phyloP scores from a whole-genome alignment of 768 basidiomycete species.

The Pholiota microspora region DNA sequence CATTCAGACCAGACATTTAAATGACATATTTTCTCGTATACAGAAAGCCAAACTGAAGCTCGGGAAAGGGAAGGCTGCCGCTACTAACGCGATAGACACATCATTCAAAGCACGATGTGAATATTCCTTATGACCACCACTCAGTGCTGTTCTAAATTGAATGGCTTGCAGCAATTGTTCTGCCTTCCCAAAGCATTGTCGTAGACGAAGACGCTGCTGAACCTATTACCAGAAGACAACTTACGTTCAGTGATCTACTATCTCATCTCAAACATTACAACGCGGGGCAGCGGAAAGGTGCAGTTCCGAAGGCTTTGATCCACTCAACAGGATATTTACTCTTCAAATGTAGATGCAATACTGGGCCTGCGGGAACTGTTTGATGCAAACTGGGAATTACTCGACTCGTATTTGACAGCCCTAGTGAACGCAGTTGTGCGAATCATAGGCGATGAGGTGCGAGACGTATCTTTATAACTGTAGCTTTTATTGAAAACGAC shows the following conservation, averaged over 20 bases:
- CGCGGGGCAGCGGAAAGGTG: slow-evolving; percentile 71
- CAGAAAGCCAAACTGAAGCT: slow-evolving; percentile 97
- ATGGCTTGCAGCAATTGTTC: slow-evolving; percentile 69
- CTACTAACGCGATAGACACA: slow-evolving; percentile 89
- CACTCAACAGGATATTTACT: background rate
- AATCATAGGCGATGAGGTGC: slow-evolving; percentile 80
- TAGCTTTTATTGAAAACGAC: slow-evolving; percentile 9
- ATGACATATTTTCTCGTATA: slow-evolving; percentile 4
- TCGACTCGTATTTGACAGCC: slow-evolving; percentile 49
- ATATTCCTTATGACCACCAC: slow-evolving; percentile 25
- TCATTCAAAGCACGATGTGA: slow-evolving; percentile 93
- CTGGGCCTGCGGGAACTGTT: slow-evolving; percentile 72
- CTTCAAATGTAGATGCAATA: slow-evolving; percentile 56
- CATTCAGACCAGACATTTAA: background rate
- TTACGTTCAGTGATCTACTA: slow-evolving; percentile 75
- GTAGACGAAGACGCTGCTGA: slow-evolving; percentile 49
- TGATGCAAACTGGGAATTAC: slow-evolving; percentile 53
- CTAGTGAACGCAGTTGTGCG: slow-evolving; percentile 65
- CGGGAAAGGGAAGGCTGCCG: slow-evolving; percentile 85
- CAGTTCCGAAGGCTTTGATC: background rate
- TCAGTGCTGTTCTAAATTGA: slow-evolving; percentile 11
- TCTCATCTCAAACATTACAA: slow-evolving; percentile 84
- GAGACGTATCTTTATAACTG: slow-evolving; percentile 14
- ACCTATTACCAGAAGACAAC: slow-evolving; percentile 75
- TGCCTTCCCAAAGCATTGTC: slow-evolving; percentile 82